Percentiles rank a stretch among this genome's conserved stretches.
Conservation (phyloP, 1,284 basidiomycete genomes). For the Hemileia vastatrix region DNA sequence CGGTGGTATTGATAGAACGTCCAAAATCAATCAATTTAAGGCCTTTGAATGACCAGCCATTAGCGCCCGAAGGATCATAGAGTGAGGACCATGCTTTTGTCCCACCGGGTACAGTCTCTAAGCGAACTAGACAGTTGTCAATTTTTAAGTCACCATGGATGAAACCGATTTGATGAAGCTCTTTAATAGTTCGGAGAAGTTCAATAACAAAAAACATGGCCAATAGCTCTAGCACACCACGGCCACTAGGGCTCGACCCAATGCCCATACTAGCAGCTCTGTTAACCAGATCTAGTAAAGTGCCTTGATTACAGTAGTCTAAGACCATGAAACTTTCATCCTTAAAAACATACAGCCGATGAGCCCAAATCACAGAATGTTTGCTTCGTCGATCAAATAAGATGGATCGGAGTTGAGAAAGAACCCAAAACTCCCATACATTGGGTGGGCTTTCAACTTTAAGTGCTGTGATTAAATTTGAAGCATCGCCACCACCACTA, state of each 20-base stretch:
- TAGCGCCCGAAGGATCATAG: constrained; percentile 65
- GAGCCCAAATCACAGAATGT: constrained; percentile 61
- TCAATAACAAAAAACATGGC: constrained; percentile 93
- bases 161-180: constrained; percentile 68
- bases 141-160: constrained; percentile 99
- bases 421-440: constrained; percentile 85
- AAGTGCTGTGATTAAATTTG: constrained; percentile 62
- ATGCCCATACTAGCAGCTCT: constrained; percentile 61
- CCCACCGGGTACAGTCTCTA: constrained; percentile 63
- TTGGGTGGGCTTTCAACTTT: constrained; percentile 85
- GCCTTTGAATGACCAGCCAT: constrained; percentile 80
- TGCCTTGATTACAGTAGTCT: constrained; percentile 81
- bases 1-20: constrained; percentile 71
- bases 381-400: constrained; percentile 54
- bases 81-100: constrained; percentile 59
- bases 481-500: constrained; percentile 55
- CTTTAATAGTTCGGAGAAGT: constrained; percentile 71
- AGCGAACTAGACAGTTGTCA: constrained; percentile 88
- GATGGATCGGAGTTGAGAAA: constrained; percentile 63
- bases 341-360: constrained; percentile 62
- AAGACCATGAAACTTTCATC: constrained; percentile 88
- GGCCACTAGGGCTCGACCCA: constrained; percentile 42
- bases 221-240: constrained; percentile 73
- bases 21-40: constrained; percentile 94
- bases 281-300: constrained; percentile 86